Evolutionary conservation across 768 basidiomycete species (phyloP), one percentile per base, ranked within the genome.

Genomic region (Suillus subluteus): DNA sequence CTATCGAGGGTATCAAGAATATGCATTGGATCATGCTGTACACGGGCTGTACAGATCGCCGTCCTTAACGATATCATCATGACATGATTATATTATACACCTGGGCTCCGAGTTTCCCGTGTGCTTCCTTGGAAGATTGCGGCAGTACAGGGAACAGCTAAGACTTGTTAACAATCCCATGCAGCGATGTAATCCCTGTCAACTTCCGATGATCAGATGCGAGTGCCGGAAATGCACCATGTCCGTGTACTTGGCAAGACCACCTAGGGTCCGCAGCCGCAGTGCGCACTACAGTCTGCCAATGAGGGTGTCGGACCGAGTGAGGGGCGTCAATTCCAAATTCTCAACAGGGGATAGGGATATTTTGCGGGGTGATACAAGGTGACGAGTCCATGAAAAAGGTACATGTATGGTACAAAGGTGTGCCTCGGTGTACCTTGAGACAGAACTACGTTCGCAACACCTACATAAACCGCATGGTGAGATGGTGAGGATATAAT

Each of bases 201-300:
- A 18, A 55, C 32, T 55, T 32, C 18, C 32, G 54, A 35, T 32
- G 54, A 55, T 55, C 54, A 35, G 54, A 55, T 55, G 54, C 54
- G 54, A 4, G 54, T 32, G 30, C 54, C 30, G 54, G 54, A 55
- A 21, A 32, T 32, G 30, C 4, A 26, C 48, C 48, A 30, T 52
- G 23, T 50, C 4, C 30, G 9, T 7, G 16, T 55, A 21, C 30
- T 32, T 55, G 30, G 32, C 54, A 55, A 35, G 32, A 55, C 55
- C 55, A 13, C 32, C 37, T 37, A 56, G 54, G 11, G 18, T 55
- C 54, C 54, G 30, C 30, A 56, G 32, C 48, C 52, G 30, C 26
- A 55, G 30, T 32, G 32, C 32, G 32, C 21, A 56, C 11, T 56
- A 3, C 12, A 13, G 12, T 56, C 21, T n/a, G 3, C 15, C 50